Conservation (phyloP, 2,329 filamentous ascomycete species). For the Colletotrichum tanaceti region DNA sequence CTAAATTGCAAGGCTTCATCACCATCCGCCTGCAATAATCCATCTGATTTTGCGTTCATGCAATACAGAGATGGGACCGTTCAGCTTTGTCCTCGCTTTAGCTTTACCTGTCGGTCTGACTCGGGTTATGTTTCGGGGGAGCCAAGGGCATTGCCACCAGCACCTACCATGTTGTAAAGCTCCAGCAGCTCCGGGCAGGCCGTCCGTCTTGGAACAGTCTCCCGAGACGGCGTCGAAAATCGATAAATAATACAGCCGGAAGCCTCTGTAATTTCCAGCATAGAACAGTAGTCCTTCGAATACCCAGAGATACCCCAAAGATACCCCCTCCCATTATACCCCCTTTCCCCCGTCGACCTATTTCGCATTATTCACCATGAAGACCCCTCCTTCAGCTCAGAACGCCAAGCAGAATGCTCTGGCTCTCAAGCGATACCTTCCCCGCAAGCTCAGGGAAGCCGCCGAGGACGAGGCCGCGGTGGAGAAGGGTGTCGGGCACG, state of each 20-base stretch:
- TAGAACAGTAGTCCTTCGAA: constrained; percentile 36
- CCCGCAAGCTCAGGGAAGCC: constrained; percentile 38
- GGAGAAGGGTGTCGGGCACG: constrained; percentile 38
- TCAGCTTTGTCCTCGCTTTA: constrained; percentile 40
- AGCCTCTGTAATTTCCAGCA: constrained; percentile 18
- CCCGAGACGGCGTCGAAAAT: constrained; percentile 23
- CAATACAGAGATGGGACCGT: constrained; percentile 33
- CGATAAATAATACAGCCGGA: constrained; percentile 38
- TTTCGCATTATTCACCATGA: constrained; percentile 29
- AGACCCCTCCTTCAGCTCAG: constrained; percentile 33
- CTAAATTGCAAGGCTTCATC: constrained; percentile 24
- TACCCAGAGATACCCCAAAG: constrained; percentile 39
- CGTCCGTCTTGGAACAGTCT: constrained; percentile 18
- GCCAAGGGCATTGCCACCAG: constrained; percentile 36
- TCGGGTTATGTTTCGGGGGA: constrained; percentile 38
- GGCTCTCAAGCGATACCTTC: constrained; percentile 37
- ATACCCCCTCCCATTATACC: constrained; percentile 3
- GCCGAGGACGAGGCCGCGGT: constrained; percentile 40
- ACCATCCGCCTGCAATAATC: constrained; percentile 31
- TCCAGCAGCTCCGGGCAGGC: constrained; percentile 36
- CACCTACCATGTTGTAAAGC: constrained; percentile 41
- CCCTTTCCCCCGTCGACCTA: too few relatives aligned
- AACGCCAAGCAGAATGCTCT: constrained; percentile 39
- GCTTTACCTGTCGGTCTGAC: constrained; percentile 33
- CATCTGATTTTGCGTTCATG: constrained; percentile 38